Evolutionary conservation across 768 basidiomycete genomes (phyloP).

Genomic region (Coprinopsis strossmayeri): DNA sequence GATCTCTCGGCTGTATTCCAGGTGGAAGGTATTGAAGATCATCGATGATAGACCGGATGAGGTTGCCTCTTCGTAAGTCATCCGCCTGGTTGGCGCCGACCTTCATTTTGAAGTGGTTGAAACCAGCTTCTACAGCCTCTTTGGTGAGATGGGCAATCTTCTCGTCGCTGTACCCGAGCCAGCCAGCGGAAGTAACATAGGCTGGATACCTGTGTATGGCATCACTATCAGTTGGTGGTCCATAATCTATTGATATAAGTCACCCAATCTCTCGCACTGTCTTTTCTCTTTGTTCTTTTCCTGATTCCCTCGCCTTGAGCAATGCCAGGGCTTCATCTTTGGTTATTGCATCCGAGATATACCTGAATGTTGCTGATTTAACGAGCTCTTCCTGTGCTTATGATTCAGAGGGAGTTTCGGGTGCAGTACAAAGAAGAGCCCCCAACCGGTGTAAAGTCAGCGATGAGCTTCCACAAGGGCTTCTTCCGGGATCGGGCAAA

Average conservation of each 20-base stretch:
- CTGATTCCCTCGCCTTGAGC: slow-evolving; percentile 68
- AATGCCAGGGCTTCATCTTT: slow-evolving; percentile 82
- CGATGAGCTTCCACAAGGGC: slow-evolving; percentile 91
- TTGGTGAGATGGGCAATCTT: slow-evolving; percentile 83
- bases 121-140: slow-evolving; percentile 79
- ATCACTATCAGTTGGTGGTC: not conserved
- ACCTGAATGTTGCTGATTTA: slow-evolving; percentile 70
- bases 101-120: slow-evolving; percentile 99
- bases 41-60: slow-evolving; percentile 94
- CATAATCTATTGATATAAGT: slow-evolving; percentile 6
- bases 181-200: slow-evolving; percentile 90
- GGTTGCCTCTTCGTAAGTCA: slow-evolving; percentile 79
- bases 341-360: slow-evolving; percentile 92
- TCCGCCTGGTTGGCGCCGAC: slow-evolving; percentile 80
- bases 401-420: too few relatives aligned
- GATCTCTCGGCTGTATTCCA: slow-evolving; percentile 50
- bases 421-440: not conserved
- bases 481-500: slow-evolving; percentile 74
- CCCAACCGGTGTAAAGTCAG: slow-evolving; percentile 77
- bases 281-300: slow-evolving; percentile 74
- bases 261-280: slow-evolving; percentile 67
- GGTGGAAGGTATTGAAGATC: slow-evolving; percentile 77
- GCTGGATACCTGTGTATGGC: slow-evolving; percentile 62
- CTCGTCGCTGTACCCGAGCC: slow-evolving; percentile 92
- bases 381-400: slow-evolving; percentile 77